These are phyloP conservation scores for Tetrahymena malaccensis DNA, from an alignment of 73 alveolate genomes.

Conservation along the genomic window DNA sequence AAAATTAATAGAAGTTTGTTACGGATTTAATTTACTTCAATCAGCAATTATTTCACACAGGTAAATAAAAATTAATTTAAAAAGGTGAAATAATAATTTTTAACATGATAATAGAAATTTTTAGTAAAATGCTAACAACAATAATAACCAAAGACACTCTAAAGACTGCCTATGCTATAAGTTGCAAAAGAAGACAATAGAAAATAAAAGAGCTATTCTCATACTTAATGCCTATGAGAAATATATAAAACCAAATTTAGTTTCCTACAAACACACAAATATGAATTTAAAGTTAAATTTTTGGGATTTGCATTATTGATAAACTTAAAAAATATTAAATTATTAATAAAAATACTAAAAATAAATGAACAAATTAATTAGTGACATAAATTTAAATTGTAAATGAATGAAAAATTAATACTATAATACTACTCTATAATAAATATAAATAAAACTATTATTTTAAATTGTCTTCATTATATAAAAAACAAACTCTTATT, in stretches of 20 bases:
- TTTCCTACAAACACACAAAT: neutral
- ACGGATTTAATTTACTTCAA: neutral
- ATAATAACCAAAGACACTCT: neutral
- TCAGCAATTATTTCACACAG: neutral
- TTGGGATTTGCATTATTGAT: neutral
- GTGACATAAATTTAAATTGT: too few species aligned
- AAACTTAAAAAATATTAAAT: neutral
- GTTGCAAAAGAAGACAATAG: neutral
- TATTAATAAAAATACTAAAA: too few species aligned
- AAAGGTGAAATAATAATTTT: neutral
- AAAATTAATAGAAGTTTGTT: neutral
- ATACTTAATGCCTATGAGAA: neutral
- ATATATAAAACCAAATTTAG: neutral
- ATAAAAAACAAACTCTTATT: too few species aligned
- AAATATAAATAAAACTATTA: too few species aligned
- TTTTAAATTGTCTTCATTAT: too few species aligned
- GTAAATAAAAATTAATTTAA: neutral
- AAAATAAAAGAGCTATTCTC: neutral
- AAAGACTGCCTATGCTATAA: neutral
- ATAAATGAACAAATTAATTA: too few species aligned
- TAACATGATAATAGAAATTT: neutral
- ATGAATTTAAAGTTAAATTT: neutral
- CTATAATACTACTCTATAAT: too few species aligned
- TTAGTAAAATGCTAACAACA: neutral
- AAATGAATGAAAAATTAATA: too few species aligned